phyloP scores from a whole-genome alignment of 2,329 filamentous ascomycete species.

The Chaetomium globosum region DNA sequence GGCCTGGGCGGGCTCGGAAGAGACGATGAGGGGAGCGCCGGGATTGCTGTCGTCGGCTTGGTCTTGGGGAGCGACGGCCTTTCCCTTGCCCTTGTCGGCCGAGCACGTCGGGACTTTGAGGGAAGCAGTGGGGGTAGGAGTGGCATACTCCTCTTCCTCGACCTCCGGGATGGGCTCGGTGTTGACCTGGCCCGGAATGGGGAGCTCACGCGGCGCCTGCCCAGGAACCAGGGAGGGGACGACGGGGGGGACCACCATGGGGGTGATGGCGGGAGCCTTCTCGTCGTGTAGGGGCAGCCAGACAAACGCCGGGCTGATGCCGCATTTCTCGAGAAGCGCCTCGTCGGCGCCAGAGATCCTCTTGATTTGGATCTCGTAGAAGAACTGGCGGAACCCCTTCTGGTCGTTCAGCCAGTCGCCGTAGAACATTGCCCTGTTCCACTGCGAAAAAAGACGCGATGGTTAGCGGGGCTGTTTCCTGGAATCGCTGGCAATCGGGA shows the following conservation, averaged over 20 bases:
- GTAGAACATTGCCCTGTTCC: constrained; percentile 31
- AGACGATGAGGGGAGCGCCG: constrained; percentile 4
- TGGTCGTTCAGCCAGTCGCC: constrained; percentile 32
- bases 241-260: constrained; percentile 7
- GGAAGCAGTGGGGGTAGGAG: constrained; percentile 8
- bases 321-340: constrained; percentile 23
- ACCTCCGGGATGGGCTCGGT: neutral
- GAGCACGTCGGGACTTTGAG: constrained; percentile 6
- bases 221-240: neutral
- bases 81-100: constrained; percentile 26
- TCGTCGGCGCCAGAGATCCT: constrained; percentile 32
- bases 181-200: neutral
- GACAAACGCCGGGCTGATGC: constrained; percentile 26
- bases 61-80: constrained; percentile 2
- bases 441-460: constrained; percentile 19
- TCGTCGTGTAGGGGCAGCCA: constrained; percentile 28
- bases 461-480: constrained; percentile 13
- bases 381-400: constrained; percentile 26
- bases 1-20: constrained; percentile 1
- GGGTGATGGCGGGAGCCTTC: constrained; percentile 13
- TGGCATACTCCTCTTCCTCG: constrained; percentile 7
- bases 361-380: constrained; percentile 36
- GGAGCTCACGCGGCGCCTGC: constrained; percentile 6
- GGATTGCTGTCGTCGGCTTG: neutral
- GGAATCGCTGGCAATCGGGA: neutral